Percentiles rank a stretch among this genome's conserved stretches.
These are phyloP conservation scores for Pythium aristosporum DNA, from an alignment of 352 stramenopile species.

Conservation along the genomic window DNA sequence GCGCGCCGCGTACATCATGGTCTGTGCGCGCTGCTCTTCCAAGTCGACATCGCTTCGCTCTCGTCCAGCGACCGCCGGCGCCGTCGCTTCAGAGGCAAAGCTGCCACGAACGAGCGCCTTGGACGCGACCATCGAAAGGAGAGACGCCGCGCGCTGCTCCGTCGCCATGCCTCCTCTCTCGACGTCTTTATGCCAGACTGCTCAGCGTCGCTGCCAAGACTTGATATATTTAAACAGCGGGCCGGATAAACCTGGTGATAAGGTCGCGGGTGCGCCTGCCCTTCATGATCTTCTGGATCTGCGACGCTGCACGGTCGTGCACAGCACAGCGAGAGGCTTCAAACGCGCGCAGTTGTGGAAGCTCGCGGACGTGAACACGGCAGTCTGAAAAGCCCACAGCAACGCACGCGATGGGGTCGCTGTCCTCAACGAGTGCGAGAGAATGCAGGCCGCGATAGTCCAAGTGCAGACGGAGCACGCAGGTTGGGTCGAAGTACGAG, in stretches of 20 bases:
- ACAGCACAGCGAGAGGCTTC: slow-evolving; percentile 37
- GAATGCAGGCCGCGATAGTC: slow-evolving; percentile 45
- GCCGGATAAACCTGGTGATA: slow-evolving; percentile 49
- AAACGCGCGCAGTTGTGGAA: slow-evolving; percentile 42
- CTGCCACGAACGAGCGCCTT: slow-evolving; percentile 28
- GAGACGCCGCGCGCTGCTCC: slow-evolving; percentile 23
- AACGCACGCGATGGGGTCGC: slow-evolving; percentile 25
- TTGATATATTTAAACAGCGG: slow-evolving; percentile 16
- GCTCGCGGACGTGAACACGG: slow-evolving; percentile 35
- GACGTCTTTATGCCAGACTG: not conserved
- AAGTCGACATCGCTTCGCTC: slow-evolving; percentile 17
- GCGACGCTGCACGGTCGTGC: slow-evolving; percentile 33
- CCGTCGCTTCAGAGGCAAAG: slow-evolving; percentile 6
- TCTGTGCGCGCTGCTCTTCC: slow-evolving; percentile 55
- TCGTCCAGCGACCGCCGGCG: not conserved
- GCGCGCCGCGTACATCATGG: slow-evolving; percentile 77
- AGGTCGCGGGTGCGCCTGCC: slow-evolving; percentile 45
- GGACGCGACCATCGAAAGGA: slow-evolving; percentile 37
- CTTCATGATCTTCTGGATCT: slow-evolving; percentile 66
- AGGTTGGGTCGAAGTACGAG: not conserved
- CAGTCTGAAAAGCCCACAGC: slow-evolving; percentile 41
- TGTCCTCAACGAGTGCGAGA: slow-evolving; percentile 31
- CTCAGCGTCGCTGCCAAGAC: not conserved
- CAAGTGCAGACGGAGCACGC: slow-evolving; percentile 43
- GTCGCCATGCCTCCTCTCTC: slow-evolving; percentile 10